Base-by-base conservation (phyloP, 805 yeast genomes). In the Cyberlindnera bimundalis region DNA sequence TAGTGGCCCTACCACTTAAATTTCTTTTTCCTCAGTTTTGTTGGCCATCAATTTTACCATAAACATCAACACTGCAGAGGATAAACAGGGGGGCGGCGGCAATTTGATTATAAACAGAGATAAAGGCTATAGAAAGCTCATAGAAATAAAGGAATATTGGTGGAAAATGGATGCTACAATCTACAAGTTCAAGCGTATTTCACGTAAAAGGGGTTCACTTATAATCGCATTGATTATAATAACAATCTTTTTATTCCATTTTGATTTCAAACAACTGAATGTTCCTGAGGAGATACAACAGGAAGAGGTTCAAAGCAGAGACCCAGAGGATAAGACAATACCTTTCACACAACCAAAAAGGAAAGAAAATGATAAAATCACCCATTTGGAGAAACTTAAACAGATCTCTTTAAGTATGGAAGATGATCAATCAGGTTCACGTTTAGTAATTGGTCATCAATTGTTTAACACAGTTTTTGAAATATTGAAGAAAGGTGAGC, bases 401-500 rank as follows among this genome's bases (percentile, higher is more conserved):
- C 49, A 53, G 28, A 51, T 59, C 1, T 39, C 55, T 2, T 29
- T 52, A 16, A 48, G 55, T 15, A 43, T 58, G 29, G 59, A 52
- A 10, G 52, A 55, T 15, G 70, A 65, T 39, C 59, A 58, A 29
- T 49, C 59, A 19, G 65, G 66, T 0, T 51, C 64, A 8, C 51
- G 62, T 29, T 43, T 68, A 35, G 55, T 56, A 21, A 39, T 55
- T 21, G 71, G 71, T 6, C 73, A 72, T 47, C 55, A 61, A 16
- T 71, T 71, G 45, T 76, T 69, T 51, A 58, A 64, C 18, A 42
- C 52, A 2, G 65, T 78, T 9, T 73, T 78, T 48, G 57, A 65
- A 5, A 59, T 66, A 3, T 53, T 73, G 39, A 54, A 64, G 35
- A 55, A 62, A 14, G 71, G 73, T 11, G 64, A 61, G 47, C 87